Conservation (phyloP, 1,139 yeast species). For the Pichia kudriavzevii region DNA sequence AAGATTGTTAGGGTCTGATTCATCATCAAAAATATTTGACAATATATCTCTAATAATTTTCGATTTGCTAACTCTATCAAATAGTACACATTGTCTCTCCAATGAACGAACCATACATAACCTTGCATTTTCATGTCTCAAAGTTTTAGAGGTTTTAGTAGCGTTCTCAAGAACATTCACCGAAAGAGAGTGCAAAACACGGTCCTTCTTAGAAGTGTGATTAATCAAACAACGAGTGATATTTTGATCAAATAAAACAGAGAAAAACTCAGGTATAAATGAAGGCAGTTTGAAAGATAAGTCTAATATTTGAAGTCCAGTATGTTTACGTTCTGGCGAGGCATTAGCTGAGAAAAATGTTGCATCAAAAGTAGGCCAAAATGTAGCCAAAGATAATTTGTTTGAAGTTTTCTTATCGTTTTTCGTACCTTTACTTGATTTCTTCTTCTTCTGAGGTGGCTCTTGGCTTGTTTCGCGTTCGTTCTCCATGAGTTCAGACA, state of each 20-base stretch:
- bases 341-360: constrained; percentile 68
- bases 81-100: constrained; percentile 56
- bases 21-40: constrained; percentile 9
- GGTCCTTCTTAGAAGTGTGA: constrained; percentile 61
- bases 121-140: constrained; percentile 18
- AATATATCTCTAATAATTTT: constrained; percentile 55
- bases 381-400: constrained; percentile 42
- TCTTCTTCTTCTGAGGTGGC: constrained; percentile 30
- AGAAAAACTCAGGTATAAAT: constrained; percentile 20
- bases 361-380: constrained; percentile 81
- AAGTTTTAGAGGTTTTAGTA: constrained; percentile 18
- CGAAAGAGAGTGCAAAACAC: constrained; percentile 64
- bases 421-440: too few relatives aligned
- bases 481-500: constrained; percentile 34
- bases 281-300: constrained; percentile 36
- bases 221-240: constrained; percentile 68
- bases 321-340: constrained; percentile 77
- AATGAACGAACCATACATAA: constrained; percentile 43
- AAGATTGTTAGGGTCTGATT: background rate
- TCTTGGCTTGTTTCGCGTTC: constrained; percentile 12
- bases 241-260: constrained; percentile 54
- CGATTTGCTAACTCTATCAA: constrained; percentile 72
- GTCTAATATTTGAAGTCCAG: constrained; percentile 74
- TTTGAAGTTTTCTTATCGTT: constrained; percentile 16
- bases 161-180: constrained; percentile 40